Base-by-base conservation (phyloP, 164 flowering plant genomes). In the Hamamelis virginiana region DNA sequence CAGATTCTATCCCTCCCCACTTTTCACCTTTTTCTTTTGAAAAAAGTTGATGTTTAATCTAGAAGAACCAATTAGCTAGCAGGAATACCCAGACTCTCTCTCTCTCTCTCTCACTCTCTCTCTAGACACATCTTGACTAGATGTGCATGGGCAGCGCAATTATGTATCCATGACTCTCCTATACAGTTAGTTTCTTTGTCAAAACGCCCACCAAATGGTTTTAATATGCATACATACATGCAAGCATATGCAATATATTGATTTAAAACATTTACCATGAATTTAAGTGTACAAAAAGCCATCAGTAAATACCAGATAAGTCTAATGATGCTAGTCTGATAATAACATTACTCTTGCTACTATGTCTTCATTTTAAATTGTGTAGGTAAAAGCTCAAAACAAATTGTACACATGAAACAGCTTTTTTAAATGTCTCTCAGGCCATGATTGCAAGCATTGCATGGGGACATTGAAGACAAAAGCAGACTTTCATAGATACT, bases 401-500 rank as follows among this genome's bases (percentile, higher is more conserved):
- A 70, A 62, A 45, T 43, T 27, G 70, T 73, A 69, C 71, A 59
- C 18, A 52, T 21, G 44, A 33, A 50, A 19, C 57, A 56, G 64
- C 51, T 1, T 21, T 33, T 69, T 61, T 58, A 47, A 28, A 23
- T 50, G 45, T 33, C 41, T 33, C 41, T 33, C 41, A 45, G 74
- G 63, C 65, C 58, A 48, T 25, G 28, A 59, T 65, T 66, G 62
- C 64, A 72, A 21, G 52, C 60, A 56, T 47, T 59, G 76, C 58
- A 72, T 44, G 60, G 78, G 62, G 52, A 70, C 70, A 71, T 59
- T 70, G 62, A 74, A 71, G 74, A 79, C 78, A 74, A 73, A 33
- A 59, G 27, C 78, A 82, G 77, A 64, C 72, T 69, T 73, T 69
- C 62, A 21, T 58, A 60, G 75, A 77, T 64, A 74, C 77, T 61